phyloP scores from a whole-genome alignment of 2,329 filamentous ascomycete genomes.

The Aspergillus sp. region DNA sequence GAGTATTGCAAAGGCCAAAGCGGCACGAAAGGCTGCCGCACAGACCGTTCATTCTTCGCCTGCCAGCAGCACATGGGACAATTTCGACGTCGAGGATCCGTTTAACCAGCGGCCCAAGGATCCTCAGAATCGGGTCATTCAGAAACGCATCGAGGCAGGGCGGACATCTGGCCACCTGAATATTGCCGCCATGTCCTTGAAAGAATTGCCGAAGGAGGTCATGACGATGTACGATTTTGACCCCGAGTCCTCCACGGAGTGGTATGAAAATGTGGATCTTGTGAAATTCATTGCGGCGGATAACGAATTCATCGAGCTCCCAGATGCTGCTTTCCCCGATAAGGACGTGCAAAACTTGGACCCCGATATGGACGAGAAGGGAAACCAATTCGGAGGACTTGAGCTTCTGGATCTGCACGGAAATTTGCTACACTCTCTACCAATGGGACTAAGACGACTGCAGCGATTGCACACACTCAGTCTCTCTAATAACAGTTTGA shows the following conservation, averaged over 20 bases:
- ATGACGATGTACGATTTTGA: conserved; percentile 88
- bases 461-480: conserved; percentile 77
- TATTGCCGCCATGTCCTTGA: conserved; percentile 79
- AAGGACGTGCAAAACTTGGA: conserved; percentile 54
- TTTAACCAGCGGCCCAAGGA: conserved; percentile 64
- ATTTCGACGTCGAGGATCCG: conserved; percentile 33
- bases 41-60: conserved; percentile 27
- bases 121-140: conserved; percentile 65
- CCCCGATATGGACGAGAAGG: conserved; percentile 65
- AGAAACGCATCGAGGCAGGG: conserved; percentile 70
- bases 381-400: conserved; percentile 76
- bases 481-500: conserved; percentile 78
- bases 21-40: conserved; percentile 63
- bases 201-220: conserved; percentile 77
- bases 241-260: conserved; percentile 63
- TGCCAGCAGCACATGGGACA: conserved; percentile 50
- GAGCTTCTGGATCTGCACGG: conserved; percentile 84
- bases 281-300: conserved; percentile 82
- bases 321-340: conserved; percentile 78
- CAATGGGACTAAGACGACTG: conserved; percentile 72
- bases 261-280: conserved; percentile 90
- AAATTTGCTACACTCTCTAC: conserved; percentile 71
- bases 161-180: conserved; percentile 80
- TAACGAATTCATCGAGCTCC: conserved; percentile 76
- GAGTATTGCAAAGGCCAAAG: conserved; percentile 90